Base-by-base conservation (phyloP, 441 rosid species). In the Cnidoscolus chayamansa region DNA sequence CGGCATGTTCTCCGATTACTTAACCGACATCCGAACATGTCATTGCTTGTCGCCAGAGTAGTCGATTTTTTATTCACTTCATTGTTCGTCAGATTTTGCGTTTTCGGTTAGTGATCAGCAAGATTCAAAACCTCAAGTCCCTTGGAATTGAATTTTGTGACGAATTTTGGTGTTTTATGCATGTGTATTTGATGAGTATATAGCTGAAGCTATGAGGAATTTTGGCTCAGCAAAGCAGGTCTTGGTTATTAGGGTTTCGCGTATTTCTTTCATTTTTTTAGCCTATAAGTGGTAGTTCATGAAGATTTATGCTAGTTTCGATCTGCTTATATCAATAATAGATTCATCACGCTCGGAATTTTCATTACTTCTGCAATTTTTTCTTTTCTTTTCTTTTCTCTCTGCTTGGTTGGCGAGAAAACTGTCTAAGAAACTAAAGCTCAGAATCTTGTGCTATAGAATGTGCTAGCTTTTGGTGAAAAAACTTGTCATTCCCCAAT, bases 361-460 rank as follows among this genome's bases (percentile, higher is more conserved):
- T 35, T 40, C 48, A 2, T 47, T 13, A 10, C 70, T 60, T 31
- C 61, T 11, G n/a, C 11, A 17, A 68, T 67, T 59, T 40, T 25
- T 63, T 25, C 25, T 25, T 25, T 25, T 25, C 25, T 75, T 65
- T 63, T 12, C 1, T 63, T 25, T 63, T 0, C 31, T 25, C 49
- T 68, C 69, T 72, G 77, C 75, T 67, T 67, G 57, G 67, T 57
- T 63, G 67, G 61, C 4, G 51, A 48, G 73, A 66, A 32, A 65
- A 63, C 30, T 58, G 15, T 15, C 37, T 35, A 9, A 37, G 74
- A 45, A 25, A 48, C 5, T 10, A 10, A 30, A 40, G 51, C 10
- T 62, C 1, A 19, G 35, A 49, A 11, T 32, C 57, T 48, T 19
- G 47, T n/a, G 5, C 45, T 16, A 12, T 15, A 4, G 53, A 20